phyloP scores from a whole-genome alignment of 225 moss, liverwort and hornwort genomes.

The Lunularia cruciata region DNA sequence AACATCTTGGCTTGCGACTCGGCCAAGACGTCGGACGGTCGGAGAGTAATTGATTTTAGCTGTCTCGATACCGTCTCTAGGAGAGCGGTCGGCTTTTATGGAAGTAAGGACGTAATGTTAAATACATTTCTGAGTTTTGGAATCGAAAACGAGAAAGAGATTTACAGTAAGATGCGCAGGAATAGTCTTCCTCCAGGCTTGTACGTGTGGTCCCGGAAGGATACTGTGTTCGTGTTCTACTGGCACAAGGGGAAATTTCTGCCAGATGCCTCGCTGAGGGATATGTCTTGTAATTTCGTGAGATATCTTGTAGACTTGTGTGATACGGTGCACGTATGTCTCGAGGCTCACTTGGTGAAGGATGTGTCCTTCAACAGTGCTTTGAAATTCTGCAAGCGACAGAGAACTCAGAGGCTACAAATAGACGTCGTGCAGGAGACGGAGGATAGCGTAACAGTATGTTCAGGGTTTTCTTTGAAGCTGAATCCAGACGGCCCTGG shows the following conservation, averaged over 20 bases:
- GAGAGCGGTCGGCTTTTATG: conserved; percentile 47
- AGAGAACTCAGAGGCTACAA: conserved; percentile 48
- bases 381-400: conserved; percentile 24
- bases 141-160: neutral
- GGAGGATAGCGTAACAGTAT: conserved; percentile 42
- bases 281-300: conserved; percentile 65
- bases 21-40: conserved; percentile 22
- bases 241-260: conserved; percentile 49
- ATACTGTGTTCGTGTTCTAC: conserved; percentile 39
- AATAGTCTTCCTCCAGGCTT: conserved; percentile 48
- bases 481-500: neutral
- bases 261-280: conserved; percentile 46
- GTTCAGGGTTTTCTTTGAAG: conserved; percentile 11
- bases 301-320: conserved; percentile 56
- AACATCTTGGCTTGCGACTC: conserved; percentile 31
- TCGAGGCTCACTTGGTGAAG: conserved; percentile 37
- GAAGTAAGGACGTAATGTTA: conserved; percentile 48
- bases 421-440: conserved; percentile 41
- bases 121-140: conserved; percentile 26
- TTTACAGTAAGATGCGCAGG: conserved; percentile 24
- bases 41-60: conserved; percentile 25
- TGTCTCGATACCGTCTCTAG: conserved; percentile 26
- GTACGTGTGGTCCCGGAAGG: conserved; percentile 22
- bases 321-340: conserved; percentile 45
- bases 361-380: neutral